Percentiles rank a stretch among this genome's conserved stretches.
These are phyloP conservation scores for Cercospora brassicicola DNA, from an alignment of 2,329 filamentous ascomycete species.

Conservation along the genomic window DNA sequence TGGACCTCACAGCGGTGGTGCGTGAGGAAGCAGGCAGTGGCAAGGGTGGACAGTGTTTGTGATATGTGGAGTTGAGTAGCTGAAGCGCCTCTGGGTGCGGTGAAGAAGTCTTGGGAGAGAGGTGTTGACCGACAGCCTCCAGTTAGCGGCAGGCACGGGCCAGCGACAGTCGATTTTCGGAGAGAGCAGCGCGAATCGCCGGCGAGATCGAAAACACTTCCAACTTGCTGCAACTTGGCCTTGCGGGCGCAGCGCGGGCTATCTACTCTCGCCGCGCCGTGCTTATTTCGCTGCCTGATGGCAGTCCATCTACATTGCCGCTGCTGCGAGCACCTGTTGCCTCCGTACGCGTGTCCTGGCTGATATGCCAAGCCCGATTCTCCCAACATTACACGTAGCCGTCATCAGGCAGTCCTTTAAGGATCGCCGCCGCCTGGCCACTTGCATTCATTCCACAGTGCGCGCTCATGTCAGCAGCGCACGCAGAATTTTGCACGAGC, in stretches of 20 bases:
- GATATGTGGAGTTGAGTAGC: neutral
- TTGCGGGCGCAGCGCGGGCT: neutral
- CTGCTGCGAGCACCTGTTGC: conserved; percentile 1
- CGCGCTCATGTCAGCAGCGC: conserved; percentile 4
- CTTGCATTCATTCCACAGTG: neutral
- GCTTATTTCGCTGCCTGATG: conserved; percentile 10
- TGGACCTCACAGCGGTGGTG: conserved; percentile 2
- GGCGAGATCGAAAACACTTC: conserved; percentile 5
- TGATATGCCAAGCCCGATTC: conserved; percentile 7
- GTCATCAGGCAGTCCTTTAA: conserved; percentile 2
- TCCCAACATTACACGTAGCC: neutral
- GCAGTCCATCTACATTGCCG: neutral
- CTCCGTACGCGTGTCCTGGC: conserved; percentile 12
- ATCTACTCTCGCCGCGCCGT: neutral
- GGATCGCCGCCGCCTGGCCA: neutral
- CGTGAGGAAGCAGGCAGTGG: conserved; percentile 3
- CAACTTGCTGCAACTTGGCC: neutral
- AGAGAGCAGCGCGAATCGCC: conserved; percentile 8
- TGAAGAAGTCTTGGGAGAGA: conserved; percentile 13
- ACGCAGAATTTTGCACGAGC: conserved; percentile 15
- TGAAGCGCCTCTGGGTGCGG: conserved; percentile 7
- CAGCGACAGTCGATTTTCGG: conserved; percentile 4
- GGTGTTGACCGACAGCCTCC: conserved; percentile 7
- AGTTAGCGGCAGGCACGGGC: neutral
- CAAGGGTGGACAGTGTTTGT: neutral